Evolutionary conservation across 352 stramenopile genomes (phyloP), one percentile per base, ranked within the genome.

Genomic region (Globisporangium ultimum): DNA sequence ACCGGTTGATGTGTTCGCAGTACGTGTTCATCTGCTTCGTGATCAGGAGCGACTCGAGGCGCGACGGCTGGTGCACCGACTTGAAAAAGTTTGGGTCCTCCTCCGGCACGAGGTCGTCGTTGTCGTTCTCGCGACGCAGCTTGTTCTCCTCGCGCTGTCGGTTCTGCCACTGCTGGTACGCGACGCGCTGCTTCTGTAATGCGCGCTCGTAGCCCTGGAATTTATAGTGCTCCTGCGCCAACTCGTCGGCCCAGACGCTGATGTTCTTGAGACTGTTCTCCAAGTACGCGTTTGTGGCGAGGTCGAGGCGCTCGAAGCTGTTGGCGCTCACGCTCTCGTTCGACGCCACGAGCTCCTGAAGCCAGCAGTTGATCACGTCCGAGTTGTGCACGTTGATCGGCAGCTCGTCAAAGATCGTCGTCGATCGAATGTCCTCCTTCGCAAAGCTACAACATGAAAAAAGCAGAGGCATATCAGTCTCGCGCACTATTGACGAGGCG

Each of bases 201-300:
- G 82, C 82, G 47, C 88, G 87, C 69, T 95, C 78, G 55, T 96
- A 96, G 57, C 86, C 79, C 63, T 97, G 84, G 69, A 96, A 96
- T 78, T 96, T 97, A 68, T 87, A 88, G 72, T 99, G 96, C 72
- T 99, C 95, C 58, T 96, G 87, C 5, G 92, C 87, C 15, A 99
- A 84, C 67, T 99, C 96, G 68, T 99, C 97, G 21, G 98, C 96
- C 94, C 95, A 98, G 52, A 95, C 81, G 64, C 89, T 97, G 63
- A 99, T 87, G 76, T 98, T 98, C 85, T 98, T 97, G n/a, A 99
- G 79, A 67, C 98, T 98, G 76, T 97, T 98, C 70, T 99, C 95
- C 24, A 95, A 65, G 80, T 98, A 99, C 36, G 96, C 84, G 67
- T 92, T 98, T 36, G 93, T 98, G 59, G 84, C 95, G 51, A 99